These are phyloP conservation scores for Paecilomyces variotii DNA, from an alignment of 2,329 filamentous ascomycete genomes.

Conservation along the genomic window DNA sequence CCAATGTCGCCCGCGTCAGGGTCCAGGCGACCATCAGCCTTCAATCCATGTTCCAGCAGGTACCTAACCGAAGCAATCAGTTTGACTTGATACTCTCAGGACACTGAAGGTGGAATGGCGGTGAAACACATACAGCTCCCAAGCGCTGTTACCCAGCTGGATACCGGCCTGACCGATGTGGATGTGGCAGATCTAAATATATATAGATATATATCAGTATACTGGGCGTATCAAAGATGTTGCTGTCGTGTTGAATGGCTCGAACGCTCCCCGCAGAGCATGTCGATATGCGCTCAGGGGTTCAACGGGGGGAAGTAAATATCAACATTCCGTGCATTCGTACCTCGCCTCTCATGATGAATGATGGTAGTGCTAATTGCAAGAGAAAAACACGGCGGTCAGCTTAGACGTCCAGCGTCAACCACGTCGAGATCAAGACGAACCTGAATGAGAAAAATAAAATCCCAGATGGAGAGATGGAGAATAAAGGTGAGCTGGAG, in stretches of 20 bases:
- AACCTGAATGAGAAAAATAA: slow-evolving; percentile 5
- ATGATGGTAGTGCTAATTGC: slow-evolving; percentile 1
- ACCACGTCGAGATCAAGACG: background rate
- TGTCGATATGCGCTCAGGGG: slow-evolving; percentile 4
- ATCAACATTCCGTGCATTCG: slow-evolving; percentile 6
- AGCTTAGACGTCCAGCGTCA: background rate
- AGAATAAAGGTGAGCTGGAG: background rate
- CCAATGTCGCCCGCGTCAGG: slow-evolving; percentile 46
- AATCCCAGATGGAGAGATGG: slow-evolving; percentile 1
- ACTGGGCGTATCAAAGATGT: background rate
- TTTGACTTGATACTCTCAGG: slow-evolving; percentile 2
- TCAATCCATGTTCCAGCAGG: slow-evolving; percentile 58
- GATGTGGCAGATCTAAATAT: slow-evolving; percentile 53
- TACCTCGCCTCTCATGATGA: slow-evolving; percentile 32
- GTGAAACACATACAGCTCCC: slow-evolving; percentile 54
- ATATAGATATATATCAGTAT: background rate
- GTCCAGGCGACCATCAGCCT: slow-evolving; percentile 51
- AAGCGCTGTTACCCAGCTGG: slow-evolving; percentile 61
- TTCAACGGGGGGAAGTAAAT: slow-evolving; percentile 15
- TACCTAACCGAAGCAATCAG: slow-evolving; percentile 39
- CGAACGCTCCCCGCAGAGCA: background rate
- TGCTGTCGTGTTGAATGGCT: background rate
- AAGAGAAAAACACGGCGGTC: slow-evolving; percentile 1
- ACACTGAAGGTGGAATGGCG: slow-evolving; percentile 17
- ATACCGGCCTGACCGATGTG: slow-evolving; percentile 62